Conservation (phyloP, 495 filamentous ascomycete genomes). For the Aspergillus cavernicola region DNA sequence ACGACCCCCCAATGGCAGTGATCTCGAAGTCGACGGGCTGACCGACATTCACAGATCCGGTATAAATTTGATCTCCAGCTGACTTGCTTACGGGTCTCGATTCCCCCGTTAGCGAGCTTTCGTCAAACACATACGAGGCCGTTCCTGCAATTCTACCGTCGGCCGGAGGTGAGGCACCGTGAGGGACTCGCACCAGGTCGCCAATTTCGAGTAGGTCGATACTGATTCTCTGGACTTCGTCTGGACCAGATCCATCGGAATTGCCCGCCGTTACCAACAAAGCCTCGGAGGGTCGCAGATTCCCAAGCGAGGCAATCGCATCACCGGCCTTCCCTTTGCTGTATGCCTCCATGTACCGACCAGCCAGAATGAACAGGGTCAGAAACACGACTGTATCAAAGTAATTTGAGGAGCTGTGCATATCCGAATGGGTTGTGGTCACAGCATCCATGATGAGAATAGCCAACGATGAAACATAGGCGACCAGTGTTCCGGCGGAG, state of each 20-base stretch:
- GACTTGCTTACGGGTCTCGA: conserved; percentile 70
- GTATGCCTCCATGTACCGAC: conserved; percentile 80
- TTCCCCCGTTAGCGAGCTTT: conserved; percentile 89
- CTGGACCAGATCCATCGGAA: conserved; percentile 8
- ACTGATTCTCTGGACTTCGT: conserved; percentile 42
- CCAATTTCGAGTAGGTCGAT: conserved; percentile 82
- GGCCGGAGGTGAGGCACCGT: conserved; percentile 80
- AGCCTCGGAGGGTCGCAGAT: conserved; percentile 77
- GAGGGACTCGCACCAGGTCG: conserved; percentile 70
- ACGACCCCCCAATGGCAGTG: conserved; percentile 67
- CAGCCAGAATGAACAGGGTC: conserved; percentile 83
- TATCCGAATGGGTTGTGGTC: conserved; percentile 26
- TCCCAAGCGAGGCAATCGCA: conserved; percentile 74
- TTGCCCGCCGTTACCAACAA: conserved; percentile 50
- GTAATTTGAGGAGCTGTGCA: conserved; percentile 65
- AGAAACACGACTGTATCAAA: conserved; percentile 95
- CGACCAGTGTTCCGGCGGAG: conserved; percentile 82
- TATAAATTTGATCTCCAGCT: conserved; percentile 68
- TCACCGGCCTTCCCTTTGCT: conserved; percentile 91
- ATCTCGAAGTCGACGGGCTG: conserved; percentile 65
- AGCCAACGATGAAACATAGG: conserved; percentile 80
- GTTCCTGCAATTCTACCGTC: conserved; percentile 65
- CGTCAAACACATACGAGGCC: conserved; percentile 72
- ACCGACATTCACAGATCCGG: conserved; percentile 83
- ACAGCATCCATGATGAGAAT: conserved; percentile 69